Evolutionary conservation across 2,329 filamentous ascomycete species (phyloP), one percentile per base, ranked within the genome.

Genomic region (Calonectria hawksworthii): DNA sequence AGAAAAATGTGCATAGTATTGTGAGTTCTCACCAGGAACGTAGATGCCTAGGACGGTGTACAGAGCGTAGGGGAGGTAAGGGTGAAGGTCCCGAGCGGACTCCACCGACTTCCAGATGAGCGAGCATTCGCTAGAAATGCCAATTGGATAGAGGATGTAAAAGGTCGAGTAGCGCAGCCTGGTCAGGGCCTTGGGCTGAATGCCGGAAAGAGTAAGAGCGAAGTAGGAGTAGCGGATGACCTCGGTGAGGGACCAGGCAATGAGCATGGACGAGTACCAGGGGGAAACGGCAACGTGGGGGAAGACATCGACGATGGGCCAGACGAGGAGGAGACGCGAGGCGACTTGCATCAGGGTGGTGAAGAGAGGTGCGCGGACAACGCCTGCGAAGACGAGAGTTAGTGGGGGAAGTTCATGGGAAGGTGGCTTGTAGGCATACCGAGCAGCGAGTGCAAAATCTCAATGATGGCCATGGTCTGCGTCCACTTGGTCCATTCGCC

Each of bases 151-250:
- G 28, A 99, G 91, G 47, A 98, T 87, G 81, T 95, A 95, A 86
- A 99, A 99, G 10, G 95, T 96, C 85, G 98, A 98, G 86, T 98
- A 96, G 80, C 96, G 90, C 85, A 98, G 87, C 94, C 95, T 98
- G 47, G 92, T 92, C 83, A 98, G 90, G 74, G 89, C 87, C 0
- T 81, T 83, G 0, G 96, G 95, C 36, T 94, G 91, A 74, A 86
- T 83, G 34, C 91, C 89, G 76, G 88, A 87, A 38, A 97, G 90
- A 80, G 92, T 92, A 81, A 96, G 89, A 44, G 94, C 94, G 84
- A 99, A 99, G 89, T 95, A 99, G 63, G 92, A 91, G 90, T 99
- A 99, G 70, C 97, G 93, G 81, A 98, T 94, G 68, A 98, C 94
- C 87, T 99, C 97, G 75, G 97, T 98, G 74, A 95, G 85, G 77